Evolutionary conservation across 2,329 filamentous ascomycete genomes (phyloP).

Genomic region (Fusarium globosum): DNA sequence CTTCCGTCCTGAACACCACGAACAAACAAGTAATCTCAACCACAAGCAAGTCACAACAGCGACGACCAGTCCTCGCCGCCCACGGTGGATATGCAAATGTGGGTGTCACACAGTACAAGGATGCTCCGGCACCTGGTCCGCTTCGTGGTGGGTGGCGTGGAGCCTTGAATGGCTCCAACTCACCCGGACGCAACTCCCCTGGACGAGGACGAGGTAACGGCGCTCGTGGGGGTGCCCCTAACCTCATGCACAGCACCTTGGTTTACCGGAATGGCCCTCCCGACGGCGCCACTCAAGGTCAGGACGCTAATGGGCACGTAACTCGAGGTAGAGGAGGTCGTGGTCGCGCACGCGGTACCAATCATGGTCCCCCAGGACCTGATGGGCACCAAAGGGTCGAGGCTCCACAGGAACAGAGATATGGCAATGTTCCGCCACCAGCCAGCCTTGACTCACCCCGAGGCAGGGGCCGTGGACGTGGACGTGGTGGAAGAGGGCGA

Average conservation of each 20-base stretch:
- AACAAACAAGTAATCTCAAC: conserved; percentile 82
- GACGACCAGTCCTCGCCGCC: conserved; percentile 61
- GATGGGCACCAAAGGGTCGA: conserved; percentile 26
- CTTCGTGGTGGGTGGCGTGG: conserved; percentile 69
- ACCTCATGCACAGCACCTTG: conserved; percentile 62
- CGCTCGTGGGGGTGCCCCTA: conserved; percentile 53
- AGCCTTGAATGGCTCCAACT: conserved; percentile 61
- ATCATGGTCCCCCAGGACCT: conserved; percentile 37
- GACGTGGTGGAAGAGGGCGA: conserved; percentile 54
- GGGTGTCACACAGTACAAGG: conserved; percentile 71
- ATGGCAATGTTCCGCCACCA: conserved; percentile 71
- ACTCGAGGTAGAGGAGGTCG: conserved; percentile 46
- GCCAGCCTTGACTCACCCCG: conserved; percentile 61
- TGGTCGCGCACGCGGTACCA: conserved; percentile 48
- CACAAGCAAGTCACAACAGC: conserved; percentile 63
- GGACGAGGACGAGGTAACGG: conserved; percentile 54
- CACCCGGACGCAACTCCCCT: conserved; percentile 52
- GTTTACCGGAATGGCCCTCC: conserved; percentile 60
- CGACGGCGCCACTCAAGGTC: conserved; percentile 43
- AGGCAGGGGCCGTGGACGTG: conserved; percentile 54
- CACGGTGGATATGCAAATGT: conserved; percentile 64
- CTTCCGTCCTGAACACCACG: conserved; percentile 89
- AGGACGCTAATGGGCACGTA: conserved; percentile 46
- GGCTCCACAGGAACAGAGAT: conserved; percentile 50
- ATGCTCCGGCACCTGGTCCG: conserved; percentile 65